Evolutionary conservation across 2,329 filamentous ascomycete genomes (phyloP).

Genomic region (Pseudogymnoascus sp.): DNA sequence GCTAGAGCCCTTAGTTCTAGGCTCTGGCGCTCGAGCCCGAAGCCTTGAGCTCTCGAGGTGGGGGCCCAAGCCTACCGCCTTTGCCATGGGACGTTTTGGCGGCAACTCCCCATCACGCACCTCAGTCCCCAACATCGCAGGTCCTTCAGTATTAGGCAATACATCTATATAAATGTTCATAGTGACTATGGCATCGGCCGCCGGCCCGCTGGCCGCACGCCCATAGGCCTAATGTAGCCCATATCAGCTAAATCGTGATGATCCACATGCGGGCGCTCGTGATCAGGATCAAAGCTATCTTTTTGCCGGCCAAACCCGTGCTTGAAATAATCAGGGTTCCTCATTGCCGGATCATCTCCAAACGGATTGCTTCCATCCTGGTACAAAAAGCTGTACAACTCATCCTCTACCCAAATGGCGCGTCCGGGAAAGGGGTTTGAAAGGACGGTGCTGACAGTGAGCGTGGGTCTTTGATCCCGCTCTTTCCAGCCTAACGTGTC

Average conservation of each 20-base stretch:
- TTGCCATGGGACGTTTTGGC: too few species aligned
- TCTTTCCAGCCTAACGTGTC: conserved; percentile 18
- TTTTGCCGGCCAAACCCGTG: not conserved
- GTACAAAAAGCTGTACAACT: conserved; percentile 21
- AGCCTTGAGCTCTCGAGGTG: too few species aligned
- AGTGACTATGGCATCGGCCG: too few species aligned
- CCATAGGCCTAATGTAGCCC: not conserved
- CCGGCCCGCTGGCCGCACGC: too few species aligned
- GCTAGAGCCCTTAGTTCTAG: too few species aligned
- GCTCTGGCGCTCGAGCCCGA: too few species aligned
- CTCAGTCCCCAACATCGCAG: too few species aligned
- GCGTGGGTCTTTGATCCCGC: conserved; percentile 13
- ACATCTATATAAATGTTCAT: too few species aligned
- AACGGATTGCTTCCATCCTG: conserved; percentile 21
- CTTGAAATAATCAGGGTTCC: not conserved
- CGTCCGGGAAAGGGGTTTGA: not conserved
- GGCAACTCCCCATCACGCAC: too few species aligned
- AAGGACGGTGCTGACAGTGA: conserved; percentile 13
- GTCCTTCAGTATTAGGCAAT: too few species aligned
- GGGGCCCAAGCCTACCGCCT: too few species aligned
- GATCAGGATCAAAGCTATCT: not conserved
- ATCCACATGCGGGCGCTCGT: not conserved
- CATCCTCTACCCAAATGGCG: not conserved
- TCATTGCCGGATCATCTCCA: not conserved
- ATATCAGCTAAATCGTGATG: not conserved